Base-by-base conservation (phyloP, 2,329 filamentous ascomycete genomes). In the Fusarium transvaalense region DNA sequence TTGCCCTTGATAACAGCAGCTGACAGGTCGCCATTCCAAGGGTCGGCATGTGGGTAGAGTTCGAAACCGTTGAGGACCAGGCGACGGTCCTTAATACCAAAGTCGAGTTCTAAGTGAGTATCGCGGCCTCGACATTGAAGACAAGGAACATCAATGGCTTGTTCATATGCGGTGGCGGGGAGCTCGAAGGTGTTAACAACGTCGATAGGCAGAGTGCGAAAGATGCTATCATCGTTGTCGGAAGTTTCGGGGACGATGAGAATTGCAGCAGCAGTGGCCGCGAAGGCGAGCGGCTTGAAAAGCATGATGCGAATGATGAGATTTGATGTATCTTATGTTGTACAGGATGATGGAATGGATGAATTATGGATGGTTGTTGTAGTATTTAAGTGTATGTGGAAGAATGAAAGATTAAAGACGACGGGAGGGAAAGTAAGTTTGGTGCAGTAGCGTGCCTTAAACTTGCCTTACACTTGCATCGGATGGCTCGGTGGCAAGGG, bases 1-100 rank as follows among this genome's bases (percentile, higher is more conserved):
- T 78, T 76, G 41, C 82, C 79, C 39, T 81, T 78, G 34, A 83
- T 72, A 56, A 88, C 82, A 14, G 78, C 71, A 13, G 86, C 86
- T 8, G 76, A 78, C 37, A 88, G 79, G 10, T 78, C 77, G 47
- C 78, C 77, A 66, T 75, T 75, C 75, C 82, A 80, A 2, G 83
- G 80, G 73, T 85, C 79, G 66, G 85, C 76, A 52, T 82, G 78
- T 17, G 86, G 86, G 69, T 89, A 91, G 19, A 91, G 80, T 71
- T 88, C 84, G 63, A 85, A 84, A 59, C 84, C 86, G 76, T 91
- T 91, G 59, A 91, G 72, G 37, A 86, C 74, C 27, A 92, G 79
- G 41, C 79, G 80, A 60, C 75, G 73, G 47, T 79, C 79, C 17
- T 86, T 82, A 64, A 91, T 76, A 59, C 76, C 79, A 71, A 91